Evolutionary conservation across 2,329 filamentous ascomycete species (phyloP), one percentile per base, ranked within the genome.

Genomic region (Pyricularia pennisetigena): DNA sequence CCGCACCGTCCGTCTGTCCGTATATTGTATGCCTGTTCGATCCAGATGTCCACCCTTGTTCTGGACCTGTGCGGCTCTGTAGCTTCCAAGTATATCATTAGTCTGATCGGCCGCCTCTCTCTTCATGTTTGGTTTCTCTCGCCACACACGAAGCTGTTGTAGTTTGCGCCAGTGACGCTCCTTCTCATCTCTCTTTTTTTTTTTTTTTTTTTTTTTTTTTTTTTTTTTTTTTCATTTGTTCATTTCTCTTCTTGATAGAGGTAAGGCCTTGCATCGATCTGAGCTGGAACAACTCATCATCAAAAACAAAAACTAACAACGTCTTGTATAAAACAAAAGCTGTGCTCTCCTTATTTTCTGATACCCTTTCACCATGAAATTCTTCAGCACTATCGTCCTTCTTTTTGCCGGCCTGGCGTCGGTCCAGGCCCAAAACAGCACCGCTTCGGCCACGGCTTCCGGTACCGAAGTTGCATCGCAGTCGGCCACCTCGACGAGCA

Each of bases 361-460:
- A 54, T 29, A 35, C 62, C 9, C 20, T 20, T 67, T 67, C 67
- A 72, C 24, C 54, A 76, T 76, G 75, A 76, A 73, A 72, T 67
- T 69, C 23, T 49, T 71, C 57, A 14, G 67, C 23, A 65, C 68
- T 7, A 26, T 72, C 65, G 29, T 75, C 26, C 67, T 75, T n/a
- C 68, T 75, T 62, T 68, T 72, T 6, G 74, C 72, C 69, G 72
- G 74, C 73, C 72, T 77, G 72, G 75, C 68, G 70, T 75, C 74
- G 72, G 74, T 73, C 30, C 64, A 69, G 59, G 67, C 69, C 64
- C 35, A 70, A 26, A 62, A 65, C 12, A 28, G 20, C 23, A 54
- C 16, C 23, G 32, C 35, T 7, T 20, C 24, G 30, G 69, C 70
- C 9, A 69, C 62, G 30, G 68, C 66, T 4, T 64, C 67, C 30